phyloP scores from a whole-genome alignment of 2,329 filamentous ascomycete genomes.

The Aspergillus candidus region DNA sequence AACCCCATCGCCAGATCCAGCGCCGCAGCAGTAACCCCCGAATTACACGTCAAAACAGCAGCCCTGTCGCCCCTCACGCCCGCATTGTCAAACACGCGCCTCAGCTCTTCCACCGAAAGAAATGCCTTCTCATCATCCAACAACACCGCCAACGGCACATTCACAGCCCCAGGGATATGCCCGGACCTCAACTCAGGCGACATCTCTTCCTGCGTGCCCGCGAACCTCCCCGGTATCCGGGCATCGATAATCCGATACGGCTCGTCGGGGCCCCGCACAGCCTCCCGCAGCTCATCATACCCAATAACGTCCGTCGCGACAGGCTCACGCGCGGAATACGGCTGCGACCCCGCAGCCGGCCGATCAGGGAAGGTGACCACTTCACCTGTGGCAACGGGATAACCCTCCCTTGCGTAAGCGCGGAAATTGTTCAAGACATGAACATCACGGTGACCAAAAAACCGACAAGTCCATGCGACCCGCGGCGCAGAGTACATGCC shows the following conservation, averaged over 20 bases:
- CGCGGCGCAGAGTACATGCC: constrained; percentile 26
- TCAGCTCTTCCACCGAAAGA: constrained; percentile 9
- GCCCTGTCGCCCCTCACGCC: constrained; percentile 13
- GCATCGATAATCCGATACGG: constrained; percentile 19
- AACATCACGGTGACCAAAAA: constrained; percentile 22
- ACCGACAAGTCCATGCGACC: constrained; percentile 22
- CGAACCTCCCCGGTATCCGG: constrained; percentile 16
- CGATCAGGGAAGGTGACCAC: neutral
- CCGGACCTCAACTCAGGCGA: constrained; percentile 15
- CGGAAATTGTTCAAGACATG: constrained; percentile 29
- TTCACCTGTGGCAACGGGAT: constrained; percentile 11
- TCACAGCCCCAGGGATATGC: constrained; percentile 23
- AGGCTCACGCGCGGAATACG: constrained; percentile 4
- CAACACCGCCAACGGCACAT: constrained; percentile 20
- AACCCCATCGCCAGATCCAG: constrained; percentile 19
- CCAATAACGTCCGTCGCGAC: constrained; percentile 6
- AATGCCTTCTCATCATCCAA: constrained; percentile 11
- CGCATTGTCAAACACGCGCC: constrained; percentile 9
- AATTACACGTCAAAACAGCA: constrained; percentile 24
- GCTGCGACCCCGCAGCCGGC: neutral
- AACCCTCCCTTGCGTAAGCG: constrained; percentile 15
- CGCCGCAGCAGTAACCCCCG: constrained; percentile 25
- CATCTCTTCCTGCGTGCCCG: constrained; percentile 12
- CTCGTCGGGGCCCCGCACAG: neutral
- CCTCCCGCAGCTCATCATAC: constrained; percentile 12